phyloP scores from a whole-genome alignment of 345 rosid genomes.

The Diplotaxis tenuifolia region DNA sequence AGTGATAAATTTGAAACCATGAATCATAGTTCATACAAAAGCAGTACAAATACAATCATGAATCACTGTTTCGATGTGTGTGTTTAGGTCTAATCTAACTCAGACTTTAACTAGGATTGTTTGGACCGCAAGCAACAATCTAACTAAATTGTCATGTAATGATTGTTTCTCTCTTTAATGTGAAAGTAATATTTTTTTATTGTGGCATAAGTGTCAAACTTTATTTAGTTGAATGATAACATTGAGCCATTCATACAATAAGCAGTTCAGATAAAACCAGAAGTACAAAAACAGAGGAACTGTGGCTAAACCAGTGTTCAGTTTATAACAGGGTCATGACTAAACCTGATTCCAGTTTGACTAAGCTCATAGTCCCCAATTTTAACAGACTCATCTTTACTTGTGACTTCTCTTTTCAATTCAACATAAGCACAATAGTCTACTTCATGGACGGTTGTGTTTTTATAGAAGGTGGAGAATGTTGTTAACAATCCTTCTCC shows the following conservation, averaged over 20 bases:
- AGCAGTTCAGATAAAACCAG: constrained; percentile 11
- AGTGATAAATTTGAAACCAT: constrained; percentile 12
- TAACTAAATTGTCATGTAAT: constrained; percentile 20
- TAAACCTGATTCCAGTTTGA: constrained; percentile 48
- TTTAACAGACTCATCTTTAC: constrained; percentile 29
- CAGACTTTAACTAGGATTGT: background rate
- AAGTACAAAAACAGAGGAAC: constrained; percentile 22
- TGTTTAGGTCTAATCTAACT: constrained; percentile 12
- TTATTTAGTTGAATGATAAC: constrained; percentile 14
- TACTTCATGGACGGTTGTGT: constrained; percentile 51
- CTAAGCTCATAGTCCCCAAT: constrained; percentile 57
- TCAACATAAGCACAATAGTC: constrained; percentile 72
- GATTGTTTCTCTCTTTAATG: background rate
- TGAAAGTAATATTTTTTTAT: constrained; percentile 1
- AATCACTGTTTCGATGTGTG: constrained; percentile 3
- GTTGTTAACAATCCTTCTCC: constrained; percentile 91
- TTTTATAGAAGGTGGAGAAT: constrained; percentile 55
- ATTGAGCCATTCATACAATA: constrained; percentile 20
- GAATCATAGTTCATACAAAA: constrained; percentile 11
- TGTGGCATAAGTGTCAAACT: background rate
- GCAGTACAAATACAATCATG: constrained; percentile 18
- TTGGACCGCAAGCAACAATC: background rate
- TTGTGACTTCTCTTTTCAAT: constrained; percentile 48
- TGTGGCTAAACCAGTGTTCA: constrained; percentile 20
- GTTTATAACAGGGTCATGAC: constrained; percentile 22